These are phyloP conservation scores for Stentor roeselii DNA, from an alignment of 73 alveolate genomes.

Conservation along the genomic window DNA sequence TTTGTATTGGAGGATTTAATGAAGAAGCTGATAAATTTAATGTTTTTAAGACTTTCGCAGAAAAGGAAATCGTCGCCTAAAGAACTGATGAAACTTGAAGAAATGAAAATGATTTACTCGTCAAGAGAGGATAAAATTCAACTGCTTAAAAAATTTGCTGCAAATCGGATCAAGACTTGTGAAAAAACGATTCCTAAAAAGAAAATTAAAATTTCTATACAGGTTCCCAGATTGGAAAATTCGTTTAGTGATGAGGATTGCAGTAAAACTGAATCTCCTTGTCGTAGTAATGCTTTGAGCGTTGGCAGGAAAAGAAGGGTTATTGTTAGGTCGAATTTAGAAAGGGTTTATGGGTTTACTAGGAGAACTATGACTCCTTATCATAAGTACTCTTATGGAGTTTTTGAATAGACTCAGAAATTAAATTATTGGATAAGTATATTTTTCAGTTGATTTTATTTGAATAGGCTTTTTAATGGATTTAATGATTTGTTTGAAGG, in stretches of 20 bases:
- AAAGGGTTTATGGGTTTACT: too few relatives aligned
- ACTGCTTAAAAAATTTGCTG: background rate
- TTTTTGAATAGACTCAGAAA: background rate
- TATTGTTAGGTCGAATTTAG: background rate
- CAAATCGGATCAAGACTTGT: background rate
- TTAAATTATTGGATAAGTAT: too few relatives aligned
- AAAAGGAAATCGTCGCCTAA: too few relatives aligned
- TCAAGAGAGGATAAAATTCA: background rate
- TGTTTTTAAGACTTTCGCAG: too few relatives aligned
- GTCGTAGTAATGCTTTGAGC: background rate
- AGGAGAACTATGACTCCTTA: background rate
- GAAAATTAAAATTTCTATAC: background rate
- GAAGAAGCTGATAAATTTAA: too few relatives aligned
- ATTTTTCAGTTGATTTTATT: too few relatives aligned
- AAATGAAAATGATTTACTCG: background rate
- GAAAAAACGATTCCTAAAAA: background rate
- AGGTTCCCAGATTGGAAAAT: background rate
- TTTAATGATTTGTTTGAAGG: too few relatives aligned
- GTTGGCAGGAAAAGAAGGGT: background rate
- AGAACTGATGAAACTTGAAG: background rate
- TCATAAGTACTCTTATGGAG: background rate
- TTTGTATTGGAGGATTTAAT: too few relatives aligned
- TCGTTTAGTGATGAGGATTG: background rate
- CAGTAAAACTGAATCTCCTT: background rate
- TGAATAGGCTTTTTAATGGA: too few relatives aligned